A percentile compares a stretch with the other conserved stretches of the same genome.
These are phyloP conservation scores for Microstegium vimineum DNA, from an alignment of 176 grass and related monocot genomes.

Conservation along the genomic window DNA sequence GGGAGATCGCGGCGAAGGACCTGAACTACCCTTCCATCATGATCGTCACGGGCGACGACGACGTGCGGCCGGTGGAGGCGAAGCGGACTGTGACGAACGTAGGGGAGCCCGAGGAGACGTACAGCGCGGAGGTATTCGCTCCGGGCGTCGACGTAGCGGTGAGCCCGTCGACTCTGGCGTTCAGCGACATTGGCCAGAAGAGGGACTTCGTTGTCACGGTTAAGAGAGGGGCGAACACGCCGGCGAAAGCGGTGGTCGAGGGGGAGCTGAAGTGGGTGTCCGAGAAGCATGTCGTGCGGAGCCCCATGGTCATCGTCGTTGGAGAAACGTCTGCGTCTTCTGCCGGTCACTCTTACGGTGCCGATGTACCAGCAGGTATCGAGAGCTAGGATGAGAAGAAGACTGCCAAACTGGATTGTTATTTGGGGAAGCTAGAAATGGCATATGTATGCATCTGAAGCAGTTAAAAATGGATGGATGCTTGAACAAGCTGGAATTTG, in stretches of 20 bases:
- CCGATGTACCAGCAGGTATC: background rate
- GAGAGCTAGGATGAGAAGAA: background rate
- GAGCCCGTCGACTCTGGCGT: constrained; percentile 23
- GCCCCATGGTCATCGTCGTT: constrained; percentile 30
- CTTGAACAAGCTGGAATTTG: background rate
- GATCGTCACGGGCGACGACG: background rate
- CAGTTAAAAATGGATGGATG: background rate
- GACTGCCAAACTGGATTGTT: background rate
- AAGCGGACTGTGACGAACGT: constrained; percentile 45
- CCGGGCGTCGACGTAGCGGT: constrained; percentile 19
- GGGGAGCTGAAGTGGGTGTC: constrained; percentile 47
- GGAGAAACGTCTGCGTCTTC: background rate
- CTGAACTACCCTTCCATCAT: constrained; percentile 59
- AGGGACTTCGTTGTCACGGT: constrained; percentile 27
- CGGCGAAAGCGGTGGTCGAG: background rate
- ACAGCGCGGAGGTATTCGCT: background rate
- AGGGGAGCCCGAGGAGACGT: constrained; percentile 14
- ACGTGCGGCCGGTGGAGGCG: background rate
- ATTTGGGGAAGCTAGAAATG: background rate
- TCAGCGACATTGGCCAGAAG: constrained; percentile 24
- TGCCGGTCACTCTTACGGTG: background rate
- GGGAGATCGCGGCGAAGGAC: constrained; percentile 10
- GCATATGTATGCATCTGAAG: background rate
- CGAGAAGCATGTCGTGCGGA: constrained; percentile 27
- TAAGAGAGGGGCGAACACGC: background rate